These are phyloP conservation scores for Plectranthus barbatus DNA, from an alignment of 257 asterid species.

Conservation along the genomic window DNA sequence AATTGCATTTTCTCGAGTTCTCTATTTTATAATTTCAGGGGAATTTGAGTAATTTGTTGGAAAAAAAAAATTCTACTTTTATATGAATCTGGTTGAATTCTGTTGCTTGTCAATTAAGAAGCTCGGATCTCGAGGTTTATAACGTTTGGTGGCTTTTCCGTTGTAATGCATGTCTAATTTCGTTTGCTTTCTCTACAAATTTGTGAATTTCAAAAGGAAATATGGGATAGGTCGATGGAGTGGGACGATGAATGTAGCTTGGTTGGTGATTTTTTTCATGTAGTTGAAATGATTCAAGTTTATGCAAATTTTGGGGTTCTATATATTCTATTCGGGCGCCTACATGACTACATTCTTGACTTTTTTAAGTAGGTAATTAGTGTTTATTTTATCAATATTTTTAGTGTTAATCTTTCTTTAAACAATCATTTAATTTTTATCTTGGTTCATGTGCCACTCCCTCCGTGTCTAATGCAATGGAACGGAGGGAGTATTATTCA, in stretches of 20 bases:
- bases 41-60: not conserved
- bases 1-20: not conserved
- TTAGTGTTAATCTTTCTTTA: too few relatives aligned
- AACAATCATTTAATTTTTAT: too few relatives aligned
- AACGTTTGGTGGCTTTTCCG: not conserved
- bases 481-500: too few relatives aligned
- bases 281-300: not conserved
- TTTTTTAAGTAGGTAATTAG: too few relatives aligned
- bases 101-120: not conserved
- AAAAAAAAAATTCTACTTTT: not conserved
- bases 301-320: too few relatives aligned
- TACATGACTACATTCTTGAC: too few relatives aligned
- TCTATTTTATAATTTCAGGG: not conserved
- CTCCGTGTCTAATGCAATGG: too few relatives aligned
- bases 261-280: not conserved
- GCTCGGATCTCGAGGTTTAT: slow-evolving; percentile 20
- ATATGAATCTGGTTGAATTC: not conserved
- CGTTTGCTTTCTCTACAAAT: not conserved
- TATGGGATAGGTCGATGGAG: not conserved
- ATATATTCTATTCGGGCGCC: too few relatives aligned
- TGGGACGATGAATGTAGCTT: not conserved
- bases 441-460: too few relatives aligned
- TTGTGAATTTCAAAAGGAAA: not conserved
- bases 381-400: too few relatives aligned
- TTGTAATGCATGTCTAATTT: slow-evolving; percentile 17